These are phyloP conservation scores for Stentor coeruleus DNA, from an alignment of 73 alveolate genomes.

Conservation along the genomic window DNA sequence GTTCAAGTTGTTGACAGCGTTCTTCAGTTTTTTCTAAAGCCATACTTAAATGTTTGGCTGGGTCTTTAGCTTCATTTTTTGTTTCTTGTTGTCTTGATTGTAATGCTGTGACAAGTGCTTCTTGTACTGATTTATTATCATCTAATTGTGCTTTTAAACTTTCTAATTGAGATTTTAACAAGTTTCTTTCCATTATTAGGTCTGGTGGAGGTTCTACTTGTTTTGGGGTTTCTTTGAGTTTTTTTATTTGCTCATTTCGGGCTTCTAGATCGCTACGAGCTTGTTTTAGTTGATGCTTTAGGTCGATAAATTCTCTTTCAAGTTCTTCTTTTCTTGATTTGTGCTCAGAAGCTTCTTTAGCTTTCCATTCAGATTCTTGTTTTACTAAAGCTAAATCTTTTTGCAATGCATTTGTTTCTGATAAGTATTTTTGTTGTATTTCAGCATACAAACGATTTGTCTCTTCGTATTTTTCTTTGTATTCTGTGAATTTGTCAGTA, in stretches of 20 bases:
- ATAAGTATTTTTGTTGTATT: not conserved
- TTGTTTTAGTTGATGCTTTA: not conserved
- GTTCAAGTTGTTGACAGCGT: constrained; percentile 47
- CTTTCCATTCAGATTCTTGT: constrained; percentile 21
- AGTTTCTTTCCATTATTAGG: not conserved
- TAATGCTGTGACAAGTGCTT: not conserved
- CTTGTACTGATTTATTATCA: constrained; percentile 24
- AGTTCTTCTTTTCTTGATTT: constrained; percentile 13
- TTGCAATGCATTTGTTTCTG: constrained; percentile 5
- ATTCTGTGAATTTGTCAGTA: not conserved
- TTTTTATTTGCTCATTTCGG: not conserved
- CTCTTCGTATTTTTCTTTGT: constrained; percentile 18
- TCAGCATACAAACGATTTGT: not conserved
- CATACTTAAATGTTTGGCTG: constrained; percentile 38
- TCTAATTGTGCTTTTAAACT: constrained; percentile 14
- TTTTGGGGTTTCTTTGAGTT: not conserved
- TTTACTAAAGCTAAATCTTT: not conserved
- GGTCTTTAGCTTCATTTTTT: not conserved
- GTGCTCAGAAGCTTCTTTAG: not conserved
- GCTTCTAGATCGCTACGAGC: not conserved
- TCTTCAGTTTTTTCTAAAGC: constrained; percentile 54
- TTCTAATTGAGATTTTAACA: not conserved
- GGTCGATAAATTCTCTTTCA: not conserved
- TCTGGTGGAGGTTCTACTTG: constrained; percentile 24
- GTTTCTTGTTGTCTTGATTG: not conserved